Evolutionary conservation across 1,284 basidiomycete species (phyloP), one percentile per base, ranked within the genome.

Genomic region (Cerrena zonata): DNA sequence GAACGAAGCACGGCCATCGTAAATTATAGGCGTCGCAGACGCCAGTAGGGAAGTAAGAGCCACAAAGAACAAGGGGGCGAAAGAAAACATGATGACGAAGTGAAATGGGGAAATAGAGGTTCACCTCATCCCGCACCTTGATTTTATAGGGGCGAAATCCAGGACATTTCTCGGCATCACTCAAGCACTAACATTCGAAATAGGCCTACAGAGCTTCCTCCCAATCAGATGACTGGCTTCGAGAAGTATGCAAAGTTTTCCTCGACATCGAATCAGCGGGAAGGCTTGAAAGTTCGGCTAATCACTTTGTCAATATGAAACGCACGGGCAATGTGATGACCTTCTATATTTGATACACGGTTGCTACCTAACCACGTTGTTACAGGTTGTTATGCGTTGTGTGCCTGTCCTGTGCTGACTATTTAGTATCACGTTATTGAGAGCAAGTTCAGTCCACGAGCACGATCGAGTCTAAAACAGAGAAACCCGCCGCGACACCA

Each of bases 401-500:
- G n/a, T n/a, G n/a, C 15, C 30, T 34, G 30, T 34, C 30, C 7
- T 34, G 7, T 44, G 24, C n/a, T 44, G 12, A 10, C 39, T 18
- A 18, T n/a, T n/a, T n/a, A n/a, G 15, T 7, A 7, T 34, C 30
- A 34, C 7, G 30, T 7, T 34, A 34, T 25, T 26, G 23, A 15
- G 7, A 26, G 44, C n/a, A 7, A 5, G 19, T 38, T 56, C 52
- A 69, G 49, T 84, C 78, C 12, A 93, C 78, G 42, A 95, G 71
- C 11, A 93, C 65, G 26, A 91, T 65, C 1, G 88, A 89, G 64
- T 95, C 93, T 50, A 95, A 69, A 2, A 94, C 92, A 4, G 84
- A 90, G 68, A 89, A 91, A 25, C 95, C 94, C 48, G 91, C 89
- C 0, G 93, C 93, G 4, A 98, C 90, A 3, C 94, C 94, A 10